Evolutionary conservation across 768 basidiomycete genomes (phyloP), one percentile per base, ranked within the genome.

Genomic region (Lentinula sp.): DNA sequence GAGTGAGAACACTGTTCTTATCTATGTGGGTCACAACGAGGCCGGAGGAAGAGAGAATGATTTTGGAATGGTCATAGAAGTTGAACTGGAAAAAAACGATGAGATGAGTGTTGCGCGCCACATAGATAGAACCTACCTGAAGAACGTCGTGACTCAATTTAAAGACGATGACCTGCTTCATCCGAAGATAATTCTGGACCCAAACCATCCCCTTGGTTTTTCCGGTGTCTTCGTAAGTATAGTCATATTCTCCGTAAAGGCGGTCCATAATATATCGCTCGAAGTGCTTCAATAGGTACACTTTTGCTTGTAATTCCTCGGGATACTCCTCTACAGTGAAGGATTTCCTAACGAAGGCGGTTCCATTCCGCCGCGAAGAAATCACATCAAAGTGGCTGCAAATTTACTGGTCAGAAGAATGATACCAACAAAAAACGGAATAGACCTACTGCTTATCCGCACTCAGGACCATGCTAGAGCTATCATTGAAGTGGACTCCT

Each of bases 161-260:
- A 80, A 99, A 99, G 35, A 98, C 88, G 63, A 98, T 95, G 52
- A 95, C 93, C 66, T 95, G 88, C 75, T 96, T 97, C 93, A 96
- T 95, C 65, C 96, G 80, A 64, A 98, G 81, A 72, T 96, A 98
- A 75, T 92, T 93, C 74, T 93, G 89, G 50, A 98, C 89, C 78
- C 95, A 98, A 66, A 91, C 91, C 93, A 98, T 94, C 21, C 95
- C 95, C 67, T 81, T 86, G 51, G 81, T 83, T 59, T 88, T 75
- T 9, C 78, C 77, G 48, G 73, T 59, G 66, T 95, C 93, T 65
- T 85, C 80, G 67, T 81, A 98, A 10, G 87, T 88, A 70, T 91
- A 97, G 7, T 86, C 83, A 65, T 92, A 90, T 61, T 95, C 88
- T 58, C 91, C 87, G 65, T 89, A 91, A 21, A 99, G 77, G 59